Evolutionary conservation across 2,329 filamentous ascomycete species (phyloP).

Genomic region (Sporothrix protearum): DNA sequence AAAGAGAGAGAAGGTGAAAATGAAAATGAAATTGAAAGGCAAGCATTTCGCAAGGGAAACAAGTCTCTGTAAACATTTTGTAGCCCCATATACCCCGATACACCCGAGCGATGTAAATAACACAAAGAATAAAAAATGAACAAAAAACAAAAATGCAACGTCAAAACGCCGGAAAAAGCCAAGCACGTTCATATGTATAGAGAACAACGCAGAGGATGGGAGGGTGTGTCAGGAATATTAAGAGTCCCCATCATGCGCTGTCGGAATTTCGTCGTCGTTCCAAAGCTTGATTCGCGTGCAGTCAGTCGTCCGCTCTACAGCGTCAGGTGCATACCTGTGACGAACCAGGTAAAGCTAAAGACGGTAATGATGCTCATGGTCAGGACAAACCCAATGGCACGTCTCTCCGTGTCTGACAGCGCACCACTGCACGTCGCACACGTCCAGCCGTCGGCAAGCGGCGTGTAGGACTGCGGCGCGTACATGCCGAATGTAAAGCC

Average conservation of each 20-base stretch:
- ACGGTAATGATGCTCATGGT: conserved; percentile 56
- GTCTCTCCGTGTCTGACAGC: conserved; percentile 44
- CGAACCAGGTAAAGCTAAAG: conserved; percentile 62
- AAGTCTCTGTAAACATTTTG: conserved; percentile 19
- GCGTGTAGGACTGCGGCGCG: conserved; percentile 48
- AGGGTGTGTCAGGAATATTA: conserved; percentile 7
- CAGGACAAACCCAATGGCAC: conserved; percentile 49
- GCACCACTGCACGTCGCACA: conserved; percentile 58
- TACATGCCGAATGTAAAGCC: conserved; percentile 59
- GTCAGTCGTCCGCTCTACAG: conserved; percentile 22
- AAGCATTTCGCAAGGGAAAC: conserved; percentile 20
- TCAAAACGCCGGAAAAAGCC: conserved; percentile 21
- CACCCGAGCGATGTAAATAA: conserved; percentile 19
- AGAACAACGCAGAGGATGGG: background rate
- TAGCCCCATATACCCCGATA: conserved; percentile 18
- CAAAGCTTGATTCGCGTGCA: too few species aligned
- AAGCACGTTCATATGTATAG: background rate
- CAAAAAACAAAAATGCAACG: background rate
- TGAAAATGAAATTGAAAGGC: background rate
- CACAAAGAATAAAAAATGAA: background rate
- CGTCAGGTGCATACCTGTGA: conserved; percentile 44
- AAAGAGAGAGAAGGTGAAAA: conserved; percentile 2
- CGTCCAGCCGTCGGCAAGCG: conserved; percentile 48
- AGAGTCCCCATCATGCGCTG: background rate
- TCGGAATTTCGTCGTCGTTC: background rate